Evolutionary conservation across 352 stramenopile genomes (phyloP).

Genomic region (Phytopythium montanum): DNA sequence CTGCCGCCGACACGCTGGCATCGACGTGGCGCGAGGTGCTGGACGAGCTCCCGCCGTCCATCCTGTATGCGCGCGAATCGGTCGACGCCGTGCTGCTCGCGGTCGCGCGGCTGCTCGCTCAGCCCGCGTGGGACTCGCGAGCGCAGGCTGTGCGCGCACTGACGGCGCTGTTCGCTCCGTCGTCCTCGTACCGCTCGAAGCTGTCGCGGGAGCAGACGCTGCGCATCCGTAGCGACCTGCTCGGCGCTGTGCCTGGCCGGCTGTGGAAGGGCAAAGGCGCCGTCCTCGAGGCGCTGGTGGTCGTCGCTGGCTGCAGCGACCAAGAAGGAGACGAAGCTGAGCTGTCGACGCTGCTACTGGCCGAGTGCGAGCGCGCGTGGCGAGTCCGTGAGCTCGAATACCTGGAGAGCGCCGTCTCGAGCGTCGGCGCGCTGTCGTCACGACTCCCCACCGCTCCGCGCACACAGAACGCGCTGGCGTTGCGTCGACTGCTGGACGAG

Average conservation of each 20-base stretch:
- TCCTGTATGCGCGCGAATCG: conserved; percentile 47
- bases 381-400: conserved; percentile 66
- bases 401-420: conserved; percentile 59
- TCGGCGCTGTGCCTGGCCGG: conserved; percentile 53
- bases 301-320: neutral
- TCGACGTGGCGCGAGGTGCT: conserved; percentile 55
- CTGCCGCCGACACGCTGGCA: conserved; percentile 38
- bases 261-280: conserved; percentile 77
- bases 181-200: conserved; percentile 36
- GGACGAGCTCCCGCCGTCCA: conserved; percentile 59
- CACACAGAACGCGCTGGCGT: conserved; percentile 24
- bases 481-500: conserved; percentile 30
- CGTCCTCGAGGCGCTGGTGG: conserved; percentile 65
- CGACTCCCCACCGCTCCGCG: conserved; percentile 27
- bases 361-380: conserved; percentile 60
- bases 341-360: conserved; percentile 40
- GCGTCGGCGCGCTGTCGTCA: conserved; percentile 42
- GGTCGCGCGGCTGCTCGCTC: conserved; percentile 42
- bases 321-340: conserved; percentile 7
- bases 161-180: conserved; percentile 43
- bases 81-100: conserved; percentile 40
- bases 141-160: conserved; percentile 64
- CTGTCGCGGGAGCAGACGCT: conserved; percentile 38
- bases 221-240: conserved; percentile 47
- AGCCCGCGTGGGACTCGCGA: conserved; percentile 76